Evolutionary conservation across 345 rosid genomes (phyloP).

Genomic region (Linum usitatissimum): DNA sequence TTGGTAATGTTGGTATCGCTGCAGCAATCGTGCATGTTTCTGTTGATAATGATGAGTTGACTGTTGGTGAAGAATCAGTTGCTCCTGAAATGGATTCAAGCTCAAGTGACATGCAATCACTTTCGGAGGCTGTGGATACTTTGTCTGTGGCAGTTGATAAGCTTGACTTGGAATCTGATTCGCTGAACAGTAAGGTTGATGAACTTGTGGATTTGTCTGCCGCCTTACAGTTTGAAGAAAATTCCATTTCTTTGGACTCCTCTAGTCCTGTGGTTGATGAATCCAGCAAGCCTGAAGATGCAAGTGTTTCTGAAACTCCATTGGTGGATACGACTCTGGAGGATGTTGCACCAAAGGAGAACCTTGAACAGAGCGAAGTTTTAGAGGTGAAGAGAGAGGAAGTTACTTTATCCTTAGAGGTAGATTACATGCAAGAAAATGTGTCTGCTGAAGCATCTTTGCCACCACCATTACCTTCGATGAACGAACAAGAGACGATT

Average conservation of each 20-base stretch:
- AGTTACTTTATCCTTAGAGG: conserved; percentile 31
- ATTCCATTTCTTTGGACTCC: conserved; percentile 17
- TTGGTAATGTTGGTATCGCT: conserved; percentile 17
- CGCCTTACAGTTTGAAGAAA: conserved; percentile 18
- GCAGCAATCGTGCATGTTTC: conserved; percentile 20
- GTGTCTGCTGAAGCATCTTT: conserved; percentile 22
- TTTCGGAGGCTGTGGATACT: conserved; percentile 26
- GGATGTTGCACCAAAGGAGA: conserved; percentile 23
- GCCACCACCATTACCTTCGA: conserved; percentile 28
- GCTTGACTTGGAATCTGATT: conserved; percentile 19
- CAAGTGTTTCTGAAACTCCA: conserved; percentile 27
- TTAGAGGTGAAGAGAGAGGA: conserved; percentile 19
- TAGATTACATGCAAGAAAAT: conserved; percentile 23
- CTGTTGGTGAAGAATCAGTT: conserved; percentile 22
- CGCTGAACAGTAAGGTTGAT: conserved; percentile 17
- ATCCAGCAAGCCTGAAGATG: conserved; percentile 21
- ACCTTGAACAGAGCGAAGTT: conserved; percentile 22
- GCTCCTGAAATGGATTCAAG: conserved; percentile 26
- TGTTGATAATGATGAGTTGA: conserved; percentile 25
- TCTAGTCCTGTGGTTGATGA: conserved; percentile 16
- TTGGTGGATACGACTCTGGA: conserved; percentile 20
- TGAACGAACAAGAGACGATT: conserved; percentile 21
- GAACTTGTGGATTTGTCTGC: conserved; percentile 20
- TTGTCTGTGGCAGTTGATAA: conserved; percentile 15
- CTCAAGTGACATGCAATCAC: conserved; percentile 20